Conservation (phyloP, 768 basidiomycete species). For the Mycena sanguinolenta region DNA sequence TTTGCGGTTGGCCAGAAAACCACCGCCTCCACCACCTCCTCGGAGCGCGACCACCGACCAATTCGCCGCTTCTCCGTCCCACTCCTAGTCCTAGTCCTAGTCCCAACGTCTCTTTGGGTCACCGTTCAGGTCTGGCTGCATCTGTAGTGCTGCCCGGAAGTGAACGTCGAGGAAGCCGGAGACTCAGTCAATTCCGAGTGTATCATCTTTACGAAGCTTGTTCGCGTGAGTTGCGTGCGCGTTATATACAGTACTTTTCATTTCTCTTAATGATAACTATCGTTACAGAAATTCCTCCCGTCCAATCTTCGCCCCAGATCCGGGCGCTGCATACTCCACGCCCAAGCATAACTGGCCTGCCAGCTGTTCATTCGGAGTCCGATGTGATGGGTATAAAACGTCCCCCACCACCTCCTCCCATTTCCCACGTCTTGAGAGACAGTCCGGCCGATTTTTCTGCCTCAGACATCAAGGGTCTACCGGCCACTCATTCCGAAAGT, state of each 20-base stretch:
- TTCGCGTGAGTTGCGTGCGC: conserved; percentile 60
- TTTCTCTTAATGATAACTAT: conserved; percentile 23
- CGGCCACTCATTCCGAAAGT: conserved; percentile 38
- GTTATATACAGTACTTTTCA: neutral
- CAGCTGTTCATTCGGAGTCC: conserved; percentile 38
- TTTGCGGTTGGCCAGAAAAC: conserved; percentile 63
- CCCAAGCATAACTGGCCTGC: conserved; percentile 36
- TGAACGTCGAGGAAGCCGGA: conserved; percentile 36
- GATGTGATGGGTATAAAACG: conserved; percentile 36
- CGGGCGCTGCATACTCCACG: conserved; percentile 26
- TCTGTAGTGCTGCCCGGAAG: conserved; percentile 7
- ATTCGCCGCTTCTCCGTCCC: conserved; percentile 67
- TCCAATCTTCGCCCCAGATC: conserved; percentile 2
- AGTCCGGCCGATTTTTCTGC: conserved; percentile 35
- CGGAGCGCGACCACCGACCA: conserved; percentile 51
- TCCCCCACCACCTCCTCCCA: conserved; percentile 38
- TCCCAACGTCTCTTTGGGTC: conserved; percentile 27
- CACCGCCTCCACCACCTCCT: conserved; percentile 66
- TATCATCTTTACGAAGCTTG: conserved; percentile 59
- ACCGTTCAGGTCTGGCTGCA: conserved; percentile 25
- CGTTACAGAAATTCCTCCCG: conserved; percentile 29
- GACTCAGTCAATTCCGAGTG: conserved; percentile 42
- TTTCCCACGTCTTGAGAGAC: conserved; percentile 26
- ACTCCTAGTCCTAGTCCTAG: conserved; percentile 39
- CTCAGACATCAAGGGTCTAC: conserved; percentile 33